Evolutionary conservation across 192 early-diverging fungal genomes (phyloP).

Genomic region (Backusella psychrophila): DNA sequence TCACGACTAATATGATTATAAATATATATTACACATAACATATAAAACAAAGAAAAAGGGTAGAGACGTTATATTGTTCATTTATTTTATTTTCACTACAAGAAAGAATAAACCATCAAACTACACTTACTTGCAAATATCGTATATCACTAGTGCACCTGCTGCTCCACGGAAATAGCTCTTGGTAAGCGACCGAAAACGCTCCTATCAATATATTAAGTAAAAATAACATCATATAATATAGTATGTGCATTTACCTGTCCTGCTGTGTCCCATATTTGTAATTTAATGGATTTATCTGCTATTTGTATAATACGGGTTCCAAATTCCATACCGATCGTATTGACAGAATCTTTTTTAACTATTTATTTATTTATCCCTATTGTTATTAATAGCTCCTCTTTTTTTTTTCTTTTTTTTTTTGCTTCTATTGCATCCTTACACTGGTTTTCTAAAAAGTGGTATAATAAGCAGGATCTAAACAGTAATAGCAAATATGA

Average conservation of each 20-base stretch:
- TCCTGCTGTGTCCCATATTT: constrained; percentile 78
- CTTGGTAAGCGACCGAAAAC: constrained; percentile 69
- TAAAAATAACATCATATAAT: neutral
- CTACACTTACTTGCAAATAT: constrained; percentile 63
- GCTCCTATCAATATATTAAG: constrained; percentile 30
- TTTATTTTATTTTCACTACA: constrained; percentile 3
- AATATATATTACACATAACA: neutral
- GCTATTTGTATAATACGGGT: constrained; percentile 67
- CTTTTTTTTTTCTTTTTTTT: too few relatives aligned
- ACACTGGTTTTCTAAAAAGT: constrained; percentile 60
- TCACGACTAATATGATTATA: constrained; percentile 37
- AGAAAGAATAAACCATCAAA: neutral
- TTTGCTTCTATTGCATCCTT: neutral
- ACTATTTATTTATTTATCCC: constrained; percentile 19
- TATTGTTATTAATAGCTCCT: neutral
- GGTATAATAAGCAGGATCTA: constrained; percentile 58
- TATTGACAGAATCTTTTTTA: constrained; percentile 65
- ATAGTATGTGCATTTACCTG: constrained; percentile 36
- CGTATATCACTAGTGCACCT: constrained; percentile 77
- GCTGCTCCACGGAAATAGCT: constrained; percentile 83
- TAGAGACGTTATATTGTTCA: neutral
- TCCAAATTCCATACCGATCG: constrained; percentile 81
- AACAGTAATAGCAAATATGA: constrained; percentile 4
- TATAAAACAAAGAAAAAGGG: neutral
- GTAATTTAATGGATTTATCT: constrained; percentile 65